Percentiles rank a stretch among this genome's conserved stretches.
These are phyloP conservation scores for Aspergillus tubingensis DNA, from an alignment of 2,329 filamentous ascomycete species.

Conservation along the genomic window DNA sequence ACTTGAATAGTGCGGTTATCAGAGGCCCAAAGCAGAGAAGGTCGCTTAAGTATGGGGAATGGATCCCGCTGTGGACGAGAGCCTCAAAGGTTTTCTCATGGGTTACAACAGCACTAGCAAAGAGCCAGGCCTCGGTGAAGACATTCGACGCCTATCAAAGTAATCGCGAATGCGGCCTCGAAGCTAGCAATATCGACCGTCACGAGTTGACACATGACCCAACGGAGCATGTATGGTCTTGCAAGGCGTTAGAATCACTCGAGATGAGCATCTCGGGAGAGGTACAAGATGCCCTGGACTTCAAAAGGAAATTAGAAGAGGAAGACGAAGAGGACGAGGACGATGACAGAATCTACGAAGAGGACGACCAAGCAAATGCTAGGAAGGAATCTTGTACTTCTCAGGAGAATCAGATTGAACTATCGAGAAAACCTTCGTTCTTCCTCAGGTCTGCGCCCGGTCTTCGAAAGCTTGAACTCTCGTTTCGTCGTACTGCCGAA, in stretches of 20 bases:
- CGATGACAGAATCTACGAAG: not conserved
- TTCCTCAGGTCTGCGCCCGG: not conserved
- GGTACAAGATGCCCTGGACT: not conserved
- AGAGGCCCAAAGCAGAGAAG: not conserved
- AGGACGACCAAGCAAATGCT: not conserved
- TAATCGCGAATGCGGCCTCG: constrained; percentile 7
- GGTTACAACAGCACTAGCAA: constrained; percentile 5
- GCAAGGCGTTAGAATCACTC: not conserved
- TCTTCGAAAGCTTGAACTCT: constrained; percentile 6
- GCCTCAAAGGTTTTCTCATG: constrained; percentile 10
- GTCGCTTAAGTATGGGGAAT: not conserved
- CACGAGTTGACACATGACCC: not conserved
- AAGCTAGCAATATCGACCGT: not conserved
- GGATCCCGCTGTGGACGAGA: constrained; percentile 1
- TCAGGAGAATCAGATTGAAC: too few relatives aligned
- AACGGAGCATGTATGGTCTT: not conserved
- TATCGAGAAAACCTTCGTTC: not conserved
- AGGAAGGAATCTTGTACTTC: too few relatives aligned
- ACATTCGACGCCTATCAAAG: constrained; percentile 7
- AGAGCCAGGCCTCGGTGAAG: not conserved
- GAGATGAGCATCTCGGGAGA: constrained; percentile 5
- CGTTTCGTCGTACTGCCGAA: not conserved
- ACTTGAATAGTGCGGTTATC: constrained; percentile 4
- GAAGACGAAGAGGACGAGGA: not conserved
- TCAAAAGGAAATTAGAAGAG: too few relatives aligned